phyloP scores from a whole-genome alignment of 345 rosid genomes.

The Triadica sebifera region DNA sequence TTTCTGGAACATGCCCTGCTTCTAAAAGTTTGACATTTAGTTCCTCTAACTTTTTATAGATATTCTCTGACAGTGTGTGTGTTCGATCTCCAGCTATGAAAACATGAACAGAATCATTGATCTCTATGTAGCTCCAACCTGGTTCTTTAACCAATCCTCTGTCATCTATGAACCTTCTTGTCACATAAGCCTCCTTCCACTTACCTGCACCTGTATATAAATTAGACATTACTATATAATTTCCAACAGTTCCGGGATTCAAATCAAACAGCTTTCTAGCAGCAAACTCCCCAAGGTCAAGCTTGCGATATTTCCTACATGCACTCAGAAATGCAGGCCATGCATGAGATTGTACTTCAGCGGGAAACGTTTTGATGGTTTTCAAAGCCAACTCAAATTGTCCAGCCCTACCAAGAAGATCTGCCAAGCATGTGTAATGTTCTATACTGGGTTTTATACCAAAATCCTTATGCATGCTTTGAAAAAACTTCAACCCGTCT shows the following conservation, averaged over 20 bases:
- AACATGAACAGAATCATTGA: constrained; percentile 16
- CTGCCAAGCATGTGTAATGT: constrained; percentile 33
- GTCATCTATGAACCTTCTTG: constrained; percentile 22
- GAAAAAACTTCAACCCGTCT: constrained; percentile 23
- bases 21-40: constrained; percentile 17
- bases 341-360: constrained; percentile 15
- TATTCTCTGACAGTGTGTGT: constrained; percentile 14
- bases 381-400: constrained; percentile 26
- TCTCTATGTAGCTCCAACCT: constrained; percentile 28
- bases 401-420: constrained; percentile 36
- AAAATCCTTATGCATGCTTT: constrained; percentile 26
- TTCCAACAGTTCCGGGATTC: constrained; percentile 17
- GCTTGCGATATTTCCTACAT: constrained; percentile 26
- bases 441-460: constrained; percentile 31
- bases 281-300: constrained; percentile 26
- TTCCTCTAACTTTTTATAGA: constrained; percentile 16
- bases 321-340: constrained; percentile 34
- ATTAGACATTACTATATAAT: constrained; percentile 29
- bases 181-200: constrained; percentile 29
- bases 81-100: constrained; percentile 27
- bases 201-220: constrained; percentile 27
- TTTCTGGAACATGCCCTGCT: constrained; percentile 18
- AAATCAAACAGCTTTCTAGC: constrained; percentile 18
- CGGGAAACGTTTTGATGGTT: constrained; percentile 17
- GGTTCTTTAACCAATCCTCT: constrained; percentile 24